Evolutionary conservation across 2,329 filamentous ascomycete genomes (phyloP).

Genomic region (Colletotrichum sublineola): DNA sequence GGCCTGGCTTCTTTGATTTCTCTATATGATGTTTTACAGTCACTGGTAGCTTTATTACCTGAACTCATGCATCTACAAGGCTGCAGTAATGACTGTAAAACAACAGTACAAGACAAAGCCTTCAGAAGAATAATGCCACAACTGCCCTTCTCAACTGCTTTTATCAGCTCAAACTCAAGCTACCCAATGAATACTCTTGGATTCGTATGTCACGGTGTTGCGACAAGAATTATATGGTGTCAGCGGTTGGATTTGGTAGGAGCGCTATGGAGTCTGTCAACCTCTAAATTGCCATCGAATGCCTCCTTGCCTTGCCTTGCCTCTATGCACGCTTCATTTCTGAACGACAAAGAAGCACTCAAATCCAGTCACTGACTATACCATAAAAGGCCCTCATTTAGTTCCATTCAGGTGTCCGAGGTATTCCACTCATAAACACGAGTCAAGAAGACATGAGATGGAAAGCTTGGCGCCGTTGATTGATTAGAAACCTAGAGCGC

Average conservation of each 20-base stretch:
- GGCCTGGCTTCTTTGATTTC: too few relatives aligned
- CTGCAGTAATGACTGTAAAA: too few relatives aligned
- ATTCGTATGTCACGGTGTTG: conserved; percentile 41
- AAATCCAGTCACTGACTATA: background rate
- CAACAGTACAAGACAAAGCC: too few relatives aligned
- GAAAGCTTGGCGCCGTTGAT: conserved; percentile 34
- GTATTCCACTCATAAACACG: too few relatives aligned
- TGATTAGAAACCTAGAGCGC: conserved; percentile 55
- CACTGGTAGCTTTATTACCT: too few relatives aligned
- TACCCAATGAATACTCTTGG: conserved; percentile 44
- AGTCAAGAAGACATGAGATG: background rate
- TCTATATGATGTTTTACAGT: too few relatives aligned
- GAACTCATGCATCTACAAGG: too few relatives aligned
- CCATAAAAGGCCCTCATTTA: background rate
- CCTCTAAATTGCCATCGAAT: background rate
- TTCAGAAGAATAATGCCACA: too few relatives aligned
- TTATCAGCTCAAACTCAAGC: background rate
- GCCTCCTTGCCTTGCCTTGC: background rate
- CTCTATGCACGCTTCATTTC: background rate
- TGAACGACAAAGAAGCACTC: background rate
- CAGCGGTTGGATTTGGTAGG: background rate
- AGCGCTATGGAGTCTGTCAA: background rate
- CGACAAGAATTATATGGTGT: background rate
- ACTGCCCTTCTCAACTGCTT: background rate
- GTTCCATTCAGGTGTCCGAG: background rate